A percentile compares a stretch with the other conserved stretches of the same genome.
Conservation (phyloP, 2,329 filamentous ascomycete species). For the Didymella arachidicola region DNA sequence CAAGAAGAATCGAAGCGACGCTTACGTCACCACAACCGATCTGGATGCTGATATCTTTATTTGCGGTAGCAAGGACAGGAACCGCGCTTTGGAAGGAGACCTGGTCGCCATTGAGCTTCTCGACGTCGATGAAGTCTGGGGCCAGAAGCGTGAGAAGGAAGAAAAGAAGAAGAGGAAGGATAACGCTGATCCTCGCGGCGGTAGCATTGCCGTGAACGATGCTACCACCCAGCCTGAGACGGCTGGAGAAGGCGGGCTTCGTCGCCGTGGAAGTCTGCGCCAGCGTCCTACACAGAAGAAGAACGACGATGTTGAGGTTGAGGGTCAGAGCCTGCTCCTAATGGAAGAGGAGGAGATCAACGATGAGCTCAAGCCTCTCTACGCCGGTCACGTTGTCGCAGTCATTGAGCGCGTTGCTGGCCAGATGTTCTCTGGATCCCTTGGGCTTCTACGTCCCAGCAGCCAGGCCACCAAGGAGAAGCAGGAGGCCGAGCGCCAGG, state of each 20-base stretch:
- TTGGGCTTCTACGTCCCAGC: constrained; percentile 91
- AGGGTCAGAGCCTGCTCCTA: constrained; percentile 93
- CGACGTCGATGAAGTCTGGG: constrained; percentile 98
- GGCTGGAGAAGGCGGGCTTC: constrained; percentile 82
- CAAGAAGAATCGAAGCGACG: constrained; percentile 99
- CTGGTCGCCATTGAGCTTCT: constrained; percentile 94
- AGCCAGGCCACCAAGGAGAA: constrained; percentile 99
- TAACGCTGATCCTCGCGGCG: constrained; percentile 88
- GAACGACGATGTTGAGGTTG: constrained; percentile 98
- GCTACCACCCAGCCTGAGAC: constrained; percentile 63
- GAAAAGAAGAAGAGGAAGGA: constrained; percentile 99
- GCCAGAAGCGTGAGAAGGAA: constrained; percentile 98
- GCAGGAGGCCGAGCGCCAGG: constrained; percentile 94
- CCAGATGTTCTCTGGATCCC: constrained; percentile 98
- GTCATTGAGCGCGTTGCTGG: constrained; percentile 96
- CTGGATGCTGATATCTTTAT: constrained; percentile 99
- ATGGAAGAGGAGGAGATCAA: constrained; percentile 99
- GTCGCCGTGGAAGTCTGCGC: constrained; percentile 90
- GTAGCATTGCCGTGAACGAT: constrained; percentile 74
- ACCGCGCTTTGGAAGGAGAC: constrained; percentile 94
- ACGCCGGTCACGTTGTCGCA: constrained; percentile 95
- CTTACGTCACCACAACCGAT: constrained; percentile 94
- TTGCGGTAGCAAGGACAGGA: constrained; percentile 98
- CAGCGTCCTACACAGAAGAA: constrained; percentile 99
- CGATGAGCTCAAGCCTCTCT: constrained; percentile 96